These are phyloP conservation scores for Linanthus parryae DNA, from an alignment of 148 eudicot species.

Conservation along the genomic window DNA sequence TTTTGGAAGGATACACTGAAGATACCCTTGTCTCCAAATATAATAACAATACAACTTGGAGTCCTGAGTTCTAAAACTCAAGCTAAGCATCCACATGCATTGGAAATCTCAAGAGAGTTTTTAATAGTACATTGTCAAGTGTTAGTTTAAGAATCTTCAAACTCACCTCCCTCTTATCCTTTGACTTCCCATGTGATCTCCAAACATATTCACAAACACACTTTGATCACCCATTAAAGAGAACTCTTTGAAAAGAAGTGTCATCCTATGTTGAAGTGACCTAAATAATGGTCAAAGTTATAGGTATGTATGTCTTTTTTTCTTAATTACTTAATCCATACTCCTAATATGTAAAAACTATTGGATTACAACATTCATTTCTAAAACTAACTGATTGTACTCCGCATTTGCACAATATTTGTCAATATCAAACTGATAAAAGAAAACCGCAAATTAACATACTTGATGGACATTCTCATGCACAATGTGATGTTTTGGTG, in stretches of 20 bases:
- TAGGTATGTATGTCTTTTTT: too few species aligned
- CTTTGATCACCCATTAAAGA: background rate
- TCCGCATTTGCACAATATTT: too few species aligned
- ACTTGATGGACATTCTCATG: too few species aligned
- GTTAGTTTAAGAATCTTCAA: conserved; percentile 9
- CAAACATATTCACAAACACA: background rate
- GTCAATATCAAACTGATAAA: too few species aligned
- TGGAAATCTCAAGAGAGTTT: background rate
- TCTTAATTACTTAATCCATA: too few species aligned
- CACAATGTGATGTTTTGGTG: too few species aligned
- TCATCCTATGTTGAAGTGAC: too few species aligned
- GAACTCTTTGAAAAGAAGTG: background rate
- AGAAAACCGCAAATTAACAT: too few species aligned
- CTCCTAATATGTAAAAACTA: too few species aligned
- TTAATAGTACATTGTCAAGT: background rate
- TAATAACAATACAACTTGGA: background rate
- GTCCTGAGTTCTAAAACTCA: background rate
- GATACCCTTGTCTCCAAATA: conserved; percentile 7
- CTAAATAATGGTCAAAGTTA: too few species aligned
- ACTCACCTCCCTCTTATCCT: conserved; percentile 1
- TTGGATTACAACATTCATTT: too few species aligned
- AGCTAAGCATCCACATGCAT: background rate
- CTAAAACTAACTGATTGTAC: too few species aligned
- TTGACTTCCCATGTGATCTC: conserved; percentile 5
- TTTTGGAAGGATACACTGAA: conserved; percentile 12